phyloP scores from a whole-genome alignment of 768 basidiomycete species.

The Mycena sanguinolenta region DNA sequence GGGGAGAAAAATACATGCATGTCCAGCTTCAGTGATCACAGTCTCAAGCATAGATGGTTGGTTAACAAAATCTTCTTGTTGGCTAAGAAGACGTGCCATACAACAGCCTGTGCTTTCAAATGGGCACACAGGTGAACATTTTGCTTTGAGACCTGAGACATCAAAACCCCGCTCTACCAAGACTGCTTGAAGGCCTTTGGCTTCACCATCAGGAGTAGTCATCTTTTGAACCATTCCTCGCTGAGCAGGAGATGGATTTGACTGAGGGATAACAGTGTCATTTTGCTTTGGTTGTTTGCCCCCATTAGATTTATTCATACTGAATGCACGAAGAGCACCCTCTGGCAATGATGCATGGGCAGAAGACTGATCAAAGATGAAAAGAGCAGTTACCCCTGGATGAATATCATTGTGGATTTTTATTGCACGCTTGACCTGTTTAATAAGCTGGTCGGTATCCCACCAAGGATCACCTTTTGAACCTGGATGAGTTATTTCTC shows the following conservation, averaged over 20 bases:
- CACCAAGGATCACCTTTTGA: not conserved
- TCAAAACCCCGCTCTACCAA: slow-evolving; percentile 3
- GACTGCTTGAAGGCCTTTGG: slow-evolving; percentile 4
- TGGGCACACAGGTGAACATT: slow-evolving; percentile 8
- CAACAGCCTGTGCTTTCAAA: not conserved
- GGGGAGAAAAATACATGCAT: not conserved
- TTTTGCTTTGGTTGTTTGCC: no score
- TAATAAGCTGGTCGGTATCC: not conserved
- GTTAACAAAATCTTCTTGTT: slow-evolving; percentile 2
- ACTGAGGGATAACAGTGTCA: no score
- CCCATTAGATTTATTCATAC: no score
- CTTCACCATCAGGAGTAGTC: not conserved
- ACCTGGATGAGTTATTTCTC: not conserved
- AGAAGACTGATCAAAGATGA: not conserved
- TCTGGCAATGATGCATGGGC: not conserved
- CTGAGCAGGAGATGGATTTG: not conserved
- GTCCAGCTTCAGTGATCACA: not conserved
- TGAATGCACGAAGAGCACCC: not conserved
- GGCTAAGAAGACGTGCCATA: slow-evolving; percentile 3
- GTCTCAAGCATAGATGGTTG: slow-evolving; percentile 8
- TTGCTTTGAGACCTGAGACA: not conserved
- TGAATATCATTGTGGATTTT: not conserved
- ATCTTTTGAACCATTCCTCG: slow-evolving; percentile 5
- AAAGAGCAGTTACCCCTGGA: not conserved
- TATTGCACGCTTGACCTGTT: not conserved